A percentile compares a stretch with the other conserved stretches of the same genome.
Evolutionary conservation across 257 asterid genomes (phyloP).

Genomic region (Petunia axillaris): DNA sequence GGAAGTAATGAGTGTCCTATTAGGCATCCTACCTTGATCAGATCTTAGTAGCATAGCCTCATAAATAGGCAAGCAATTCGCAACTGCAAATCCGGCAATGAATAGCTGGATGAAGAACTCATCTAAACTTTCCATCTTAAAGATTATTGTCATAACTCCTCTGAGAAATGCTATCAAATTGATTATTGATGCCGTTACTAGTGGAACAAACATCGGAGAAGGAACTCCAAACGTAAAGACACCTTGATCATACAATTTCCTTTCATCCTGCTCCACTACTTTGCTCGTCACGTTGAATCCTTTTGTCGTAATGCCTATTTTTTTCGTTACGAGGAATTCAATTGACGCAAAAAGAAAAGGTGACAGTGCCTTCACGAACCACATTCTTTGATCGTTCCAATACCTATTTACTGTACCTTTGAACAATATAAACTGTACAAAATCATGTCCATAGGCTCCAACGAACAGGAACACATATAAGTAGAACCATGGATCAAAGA

Average conservation of each 20-base stretch:
- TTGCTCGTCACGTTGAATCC: slow-evolving; percentile 57
- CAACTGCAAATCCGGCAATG: slow-evolving; percentile 57
- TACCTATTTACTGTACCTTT: slow-evolving; percentile 32
- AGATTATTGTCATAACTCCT: slow-evolving; percentile 29
- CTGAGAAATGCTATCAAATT: slow-evolving; percentile 35
- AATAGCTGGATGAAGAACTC: slow-evolving; percentile 44
- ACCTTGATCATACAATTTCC: slow-evolving; percentile 46
- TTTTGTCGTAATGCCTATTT: slow-evolving; percentile 42
- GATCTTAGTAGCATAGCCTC: slow-evolving; percentile 60
- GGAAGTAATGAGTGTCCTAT: slow-evolving; percentile 42
- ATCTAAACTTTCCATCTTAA: slow-evolving; percentile 27
- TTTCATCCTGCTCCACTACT: slow-evolving; percentile 45
- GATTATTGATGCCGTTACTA: slow-evolving; percentile 35
- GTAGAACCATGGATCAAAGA: slow-evolving; percentile 25
- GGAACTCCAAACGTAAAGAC: slow-evolving; percentile 46
- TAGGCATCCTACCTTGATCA: slow-evolving; percentile 63
- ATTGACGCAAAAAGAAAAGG: slow-evolving; percentile 35
- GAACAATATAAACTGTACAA: slow-evolving; percentile 19
- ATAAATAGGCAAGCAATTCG: slow-evolving; percentile 60
- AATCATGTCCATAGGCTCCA: slow-evolving; percentile 34
- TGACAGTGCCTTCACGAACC: slow-evolving; percentile 47
- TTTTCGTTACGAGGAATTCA: slow-evolving; percentile 36
- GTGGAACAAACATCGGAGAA: slow-evolving; percentile 49
- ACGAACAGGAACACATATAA: slow-evolving; percentile 28
- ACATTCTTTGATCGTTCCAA: slow-evolving; percentile 65